Conservation (phyloP, 2,329 filamentous ascomycete species). For the Pseudogymnoascus sp. region DNA sequence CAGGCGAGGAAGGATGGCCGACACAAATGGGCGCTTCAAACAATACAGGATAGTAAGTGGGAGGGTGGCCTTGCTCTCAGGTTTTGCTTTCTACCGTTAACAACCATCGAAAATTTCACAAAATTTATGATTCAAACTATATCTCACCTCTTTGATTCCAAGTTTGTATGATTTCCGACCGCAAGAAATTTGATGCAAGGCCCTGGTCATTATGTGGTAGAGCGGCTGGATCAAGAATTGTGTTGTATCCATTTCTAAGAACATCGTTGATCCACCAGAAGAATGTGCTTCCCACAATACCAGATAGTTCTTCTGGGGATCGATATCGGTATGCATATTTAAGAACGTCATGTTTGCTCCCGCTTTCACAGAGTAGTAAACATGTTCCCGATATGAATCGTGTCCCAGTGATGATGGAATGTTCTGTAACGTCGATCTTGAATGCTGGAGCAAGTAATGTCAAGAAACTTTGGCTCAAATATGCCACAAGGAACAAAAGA, state of each 20-base stretch:
- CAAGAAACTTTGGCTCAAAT: not conserved
- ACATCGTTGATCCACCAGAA: constrained; percentile 22
- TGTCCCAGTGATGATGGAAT: constrained; percentile 7
- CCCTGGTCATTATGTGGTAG: constrained; percentile 15
- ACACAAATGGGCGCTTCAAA: constrained; percentile 25
- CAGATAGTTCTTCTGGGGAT: constrained; percentile 15
- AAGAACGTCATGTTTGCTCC: constrained; percentile 8
- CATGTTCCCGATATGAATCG: not conserved
- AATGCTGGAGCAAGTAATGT: not conserved
- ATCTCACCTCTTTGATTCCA: constrained; percentile 11
- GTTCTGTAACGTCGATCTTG: not conserved
- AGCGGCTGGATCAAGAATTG: constrained; percentile 16
- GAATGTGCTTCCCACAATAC: constrained; percentile 15
- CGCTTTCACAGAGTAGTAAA: constrained; percentile 14
- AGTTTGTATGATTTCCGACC: not conserved
- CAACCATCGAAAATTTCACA: not conserved
- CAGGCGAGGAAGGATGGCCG: constrained; percentile 30
- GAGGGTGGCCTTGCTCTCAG: constrained; percentile 23
- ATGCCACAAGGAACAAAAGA: not conserved
- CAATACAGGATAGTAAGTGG: constrained; percentile 26
- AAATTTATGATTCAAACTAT: constrained; percentile 13
- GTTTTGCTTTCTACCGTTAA: constrained; percentile 15
- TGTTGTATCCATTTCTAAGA: constrained; percentile 15
- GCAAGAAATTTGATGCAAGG: constrained; percentile 12
- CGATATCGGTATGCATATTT: not conserved